A percentile compares a stretch with the other conserved stretches of the same genome.
These are phyloP conservation scores for Eucalyptus sp. DNA, from an alignment of 345 rosid genomes.

Conservation along the genomic window DNA sequence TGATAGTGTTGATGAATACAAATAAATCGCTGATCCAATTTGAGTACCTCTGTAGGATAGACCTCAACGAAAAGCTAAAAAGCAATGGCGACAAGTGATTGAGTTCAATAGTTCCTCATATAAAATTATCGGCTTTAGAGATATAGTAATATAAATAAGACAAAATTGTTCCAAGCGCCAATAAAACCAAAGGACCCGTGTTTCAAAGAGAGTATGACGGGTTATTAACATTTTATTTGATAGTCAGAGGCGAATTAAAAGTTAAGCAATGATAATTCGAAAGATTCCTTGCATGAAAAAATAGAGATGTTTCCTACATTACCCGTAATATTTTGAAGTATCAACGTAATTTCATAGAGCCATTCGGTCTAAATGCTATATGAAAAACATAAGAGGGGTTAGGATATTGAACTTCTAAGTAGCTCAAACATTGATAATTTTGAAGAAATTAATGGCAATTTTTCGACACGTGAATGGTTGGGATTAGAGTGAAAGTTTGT, in stretches of 20 bases:
- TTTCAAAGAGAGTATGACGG: neutral
- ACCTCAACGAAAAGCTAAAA: no score
- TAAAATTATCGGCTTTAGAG: neutral
- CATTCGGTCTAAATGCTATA: no score
- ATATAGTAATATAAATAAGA: neutral
- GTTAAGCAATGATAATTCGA: neutral
- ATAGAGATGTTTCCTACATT: no score
- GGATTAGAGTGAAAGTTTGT: neutral
- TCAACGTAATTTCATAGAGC: no score
- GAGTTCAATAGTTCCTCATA: neutral
- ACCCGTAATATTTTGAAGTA: no score
- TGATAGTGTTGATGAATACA: neutral
- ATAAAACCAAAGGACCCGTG: neutral
- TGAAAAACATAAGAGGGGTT: no score
- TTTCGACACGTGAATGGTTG: accelerated
- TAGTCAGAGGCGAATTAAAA: neutral
- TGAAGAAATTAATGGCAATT: neutral
- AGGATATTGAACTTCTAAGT: neutral
- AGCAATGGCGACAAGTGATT: neutral
- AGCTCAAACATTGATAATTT: neutral
- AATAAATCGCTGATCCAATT: neutral
- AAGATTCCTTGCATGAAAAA: neutral
- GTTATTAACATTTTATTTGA: neutral
- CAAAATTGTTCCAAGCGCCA: neutral
- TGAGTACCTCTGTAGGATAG: no score